Base-by-base conservation (phyloP, 1,139 yeast species). In the Geotrichum carabidarum region DNA sequence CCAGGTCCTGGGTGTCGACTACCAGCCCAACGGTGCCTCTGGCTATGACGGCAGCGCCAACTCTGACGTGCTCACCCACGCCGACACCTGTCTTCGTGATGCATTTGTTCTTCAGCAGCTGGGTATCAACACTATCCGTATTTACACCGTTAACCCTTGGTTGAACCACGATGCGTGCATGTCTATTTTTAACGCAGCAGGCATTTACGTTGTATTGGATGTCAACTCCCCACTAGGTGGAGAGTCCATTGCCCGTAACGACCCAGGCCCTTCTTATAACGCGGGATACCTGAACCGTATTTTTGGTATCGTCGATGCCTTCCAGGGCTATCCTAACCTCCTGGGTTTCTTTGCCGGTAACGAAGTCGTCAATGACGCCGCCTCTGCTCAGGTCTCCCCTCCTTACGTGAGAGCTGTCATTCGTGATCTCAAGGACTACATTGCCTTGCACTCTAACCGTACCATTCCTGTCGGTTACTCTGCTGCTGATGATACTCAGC, bases 301-400 rank as follows among this genome's bases (percentile, higher is more conserved):
- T 2, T 87, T 88, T 68, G 82, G 81, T 63, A 84, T 89, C 8
- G 81, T 91, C 27, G 90, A 89, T 56, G 93, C 87, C 57, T 93
- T 93, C 68, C 77, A 94, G 14, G 76, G 79, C 36, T 93, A 88
- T 71, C 86, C 91, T 71, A 93, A 93, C 69, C 86, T 96, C 0
- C 75, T 93, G 54, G 98, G 94, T 0, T 91, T 86, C 71, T 88
- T 93, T 71, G 96, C 96, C 8, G 99, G 98, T 1, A 93, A 93
- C 70, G 99, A 93, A 71, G 79, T 93, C 49, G 75, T 93, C 54
- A 91, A 93, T 68, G 97, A 91, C 67, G 78, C 77, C 56, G 70
- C 74, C 37, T 88, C 96, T 1, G 95, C 96, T 0, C 74, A 69
- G 40, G 70, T 67, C 54, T 65, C 60, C 9, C 68, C 68, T 8